phyloP scores from a whole-genome alignment of 192 early-diverging fungal species.

The Coemansia sp. region DNA sequence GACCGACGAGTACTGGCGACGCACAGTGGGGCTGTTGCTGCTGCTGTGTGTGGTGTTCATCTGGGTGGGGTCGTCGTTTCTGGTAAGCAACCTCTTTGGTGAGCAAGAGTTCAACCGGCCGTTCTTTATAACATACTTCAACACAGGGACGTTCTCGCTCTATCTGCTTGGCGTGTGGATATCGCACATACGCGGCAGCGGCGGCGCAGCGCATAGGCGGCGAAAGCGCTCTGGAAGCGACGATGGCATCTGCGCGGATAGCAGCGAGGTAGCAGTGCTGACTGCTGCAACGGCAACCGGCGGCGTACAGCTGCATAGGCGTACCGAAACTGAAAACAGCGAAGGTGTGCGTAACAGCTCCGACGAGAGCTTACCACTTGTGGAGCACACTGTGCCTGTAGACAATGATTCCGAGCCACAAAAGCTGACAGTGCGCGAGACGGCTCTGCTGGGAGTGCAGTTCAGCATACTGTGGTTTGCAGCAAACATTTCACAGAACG shows the following conservation, averaged over 20 bases:
- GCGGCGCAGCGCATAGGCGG: not conserved
- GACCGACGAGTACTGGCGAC: constrained; percentile 33
- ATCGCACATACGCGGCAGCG: constrained; percentile 6
- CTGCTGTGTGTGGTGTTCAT: constrained; percentile 72
- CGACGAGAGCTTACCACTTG: constrained; percentile 4
- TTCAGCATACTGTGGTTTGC: constrained; percentile 83
- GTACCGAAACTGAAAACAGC: not conserved
- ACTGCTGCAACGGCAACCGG: not conserved
- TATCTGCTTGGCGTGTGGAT: constrained; percentile 56
- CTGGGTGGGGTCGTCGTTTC: constrained; percentile 76
- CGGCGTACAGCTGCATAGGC: not conserved
- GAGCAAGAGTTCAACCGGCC: constrained; percentile 70
- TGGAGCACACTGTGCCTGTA: not conserved
- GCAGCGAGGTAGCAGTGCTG: not conserved
- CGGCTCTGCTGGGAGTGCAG: constrained; percentile 59
- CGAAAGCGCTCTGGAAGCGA: constrained; percentile 39
- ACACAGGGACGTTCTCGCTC: constrained; percentile 72
- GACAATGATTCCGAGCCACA: not conserved
- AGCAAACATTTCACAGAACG: constrained; percentile 72
- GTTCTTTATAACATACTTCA: constrained; percentile 76
- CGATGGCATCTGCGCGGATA: not conserved
- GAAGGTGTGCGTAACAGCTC: not conserved
- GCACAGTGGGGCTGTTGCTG: constrained; percentile 61
- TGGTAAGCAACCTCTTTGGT: constrained; percentile 74
- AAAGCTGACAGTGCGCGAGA: constrained; percentile 49